These are phyloP conservation scores for Ceratobasidium theobromae DNA, from an alignment of 1,284 basidiomycete species.

Conservation along the genomic window DNA sequence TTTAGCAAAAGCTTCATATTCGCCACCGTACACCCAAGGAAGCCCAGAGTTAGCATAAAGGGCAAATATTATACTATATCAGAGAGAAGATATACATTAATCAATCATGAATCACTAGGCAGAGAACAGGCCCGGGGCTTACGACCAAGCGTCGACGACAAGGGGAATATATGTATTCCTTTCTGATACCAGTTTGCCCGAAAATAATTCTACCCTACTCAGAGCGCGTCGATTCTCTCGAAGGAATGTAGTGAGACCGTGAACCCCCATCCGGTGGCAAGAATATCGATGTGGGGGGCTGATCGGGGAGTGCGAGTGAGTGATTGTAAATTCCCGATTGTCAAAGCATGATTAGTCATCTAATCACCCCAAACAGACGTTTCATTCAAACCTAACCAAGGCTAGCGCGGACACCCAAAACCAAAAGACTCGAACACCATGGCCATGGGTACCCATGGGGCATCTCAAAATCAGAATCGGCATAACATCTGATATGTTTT, in stretches of 20 bases:
- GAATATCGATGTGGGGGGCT: not conserved
- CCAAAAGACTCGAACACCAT: too few relatives aligned
- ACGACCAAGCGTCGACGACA: slow-evolving; percentile 89
- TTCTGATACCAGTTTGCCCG: slow-evolving; percentile 31
- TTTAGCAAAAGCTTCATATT: slow-evolving; percentile 63
- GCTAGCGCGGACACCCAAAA: too few relatives aligned
- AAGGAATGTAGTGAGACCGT: slow-evolving; percentile 77
- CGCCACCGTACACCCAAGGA: slow-evolving; percentile 85
- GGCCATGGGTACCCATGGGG: too few relatives aligned
- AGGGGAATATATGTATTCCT: slow-evolving; percentile 44
- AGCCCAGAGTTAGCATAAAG: slow-evolving; percentile 63
- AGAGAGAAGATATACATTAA: slow-evolving; percentile 1
- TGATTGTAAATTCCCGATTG: not conserved
- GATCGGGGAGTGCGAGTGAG: not conserved
- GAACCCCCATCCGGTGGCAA: slow-evolving; percentile 66
- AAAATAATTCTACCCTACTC: slow-evolving; percentile 53
- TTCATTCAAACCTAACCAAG: too few relatives aligned
- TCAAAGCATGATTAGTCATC: not conserved
- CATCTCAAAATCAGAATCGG: too few relatives aligned
- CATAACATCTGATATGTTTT: too few relatives aligned
- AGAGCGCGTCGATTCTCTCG: slow-evolving; percentile 68
- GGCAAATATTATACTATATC: slow-evolving; percentile 61
- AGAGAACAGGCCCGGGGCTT: slow-evolving; percentile 53
- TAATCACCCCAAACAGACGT: too few relatives aligned
- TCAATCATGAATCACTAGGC: too few relatives aligned